Evolutionary conservation across 768 basidiomycete species (phyloP), one percentile per base, ranked within the genome.

Genomic region (Collybiopsis confluens): DNA sequence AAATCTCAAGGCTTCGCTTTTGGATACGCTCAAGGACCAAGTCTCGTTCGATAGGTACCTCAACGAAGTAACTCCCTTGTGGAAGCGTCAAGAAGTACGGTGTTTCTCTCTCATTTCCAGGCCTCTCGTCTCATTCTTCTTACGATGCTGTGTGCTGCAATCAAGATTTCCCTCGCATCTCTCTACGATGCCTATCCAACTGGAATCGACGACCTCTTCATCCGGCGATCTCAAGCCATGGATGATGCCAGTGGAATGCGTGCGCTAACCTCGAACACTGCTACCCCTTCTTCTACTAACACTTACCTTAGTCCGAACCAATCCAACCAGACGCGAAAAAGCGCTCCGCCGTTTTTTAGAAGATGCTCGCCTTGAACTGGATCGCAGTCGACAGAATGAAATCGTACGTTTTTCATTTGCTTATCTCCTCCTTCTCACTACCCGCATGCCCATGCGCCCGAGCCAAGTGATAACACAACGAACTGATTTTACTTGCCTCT

Each of bases 231-330:
- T 7, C 59, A 66, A 11, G 53, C 58, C 18, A 65, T 73, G 33
- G 66, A 74, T 37, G 57, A 63, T 38, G 72, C 71, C 27, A 72
- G 70, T 53, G 64, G 66, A 54, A 71, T 69, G 66, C 54, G 76
- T 74, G 23, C 56, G 72, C 68, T 4, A 30, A 15, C 8, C 36
- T 24, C 15, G 23, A n/a, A n/a, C n/a, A n/a, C n/a, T n/a, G n/a
- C n/a, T n/a, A n/a, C n/a, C n/a, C n/a, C n/a, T n/a, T n/a, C n/a
- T n/a, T n/a, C n/a, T n/a, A n/a, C n/a, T n/a, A n/a, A n/a, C n/a
- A n/a, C n/a, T 37, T 55, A 38, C 38, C 36, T 56, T 57, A 76
- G 69, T 71, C 36, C 58, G 62, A 55, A 36, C 54, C 27, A 64
- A 66, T 48, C 62, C 62, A 28, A 36, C 50, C 21, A 54, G 55